These are phyloP conservation scores for Epichloe gansuensis DNA, from an alignment of 2,329 filamentous ascomycete species.

Conservation along the genomic window DNA sequence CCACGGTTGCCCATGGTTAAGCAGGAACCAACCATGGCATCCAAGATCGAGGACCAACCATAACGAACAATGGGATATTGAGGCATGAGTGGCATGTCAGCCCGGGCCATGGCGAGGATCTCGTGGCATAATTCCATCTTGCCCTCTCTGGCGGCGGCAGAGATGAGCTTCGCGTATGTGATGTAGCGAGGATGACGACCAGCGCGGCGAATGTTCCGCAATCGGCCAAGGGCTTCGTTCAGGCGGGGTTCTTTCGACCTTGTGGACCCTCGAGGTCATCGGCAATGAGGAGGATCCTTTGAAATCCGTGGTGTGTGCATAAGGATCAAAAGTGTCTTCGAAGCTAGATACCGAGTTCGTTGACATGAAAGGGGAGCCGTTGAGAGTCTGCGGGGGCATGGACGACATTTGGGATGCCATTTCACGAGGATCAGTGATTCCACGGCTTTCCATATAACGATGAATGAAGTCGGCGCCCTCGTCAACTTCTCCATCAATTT, in stretches of 20 bases:
- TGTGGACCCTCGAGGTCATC: constrained; percentile 76
- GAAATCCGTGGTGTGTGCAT: constrained; percentile 82
- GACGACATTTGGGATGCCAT: constrained; percentile 33
- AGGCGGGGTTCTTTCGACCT: constrained; percentile 61
- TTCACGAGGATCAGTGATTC: constrained; percentile 43
- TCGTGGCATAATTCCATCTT: constrained; percentile 76
- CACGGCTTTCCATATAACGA: constrained; percentile 45
- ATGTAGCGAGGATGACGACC: constrained; percentile 91
- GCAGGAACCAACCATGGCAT: constrained; percentile 91
- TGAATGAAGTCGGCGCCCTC: constrained; percentile 65
- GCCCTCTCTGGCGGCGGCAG: constrained; percentile 73
- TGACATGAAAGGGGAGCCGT: constrained; percentile 38
- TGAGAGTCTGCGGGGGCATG: constrained; percentile 31
- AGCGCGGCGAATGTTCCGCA: constrained; percentile 86
- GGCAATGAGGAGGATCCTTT: constrained; percentile 84
- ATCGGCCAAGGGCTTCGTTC: constrained; percentile 68
- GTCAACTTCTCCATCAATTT: constrained; percentile 69
- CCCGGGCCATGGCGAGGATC: constrained; percentile 77
- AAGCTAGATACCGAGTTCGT: constrained; percentile 47
- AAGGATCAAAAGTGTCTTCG: constrained; percentile 83
- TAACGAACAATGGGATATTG: constrained; percentile 84
- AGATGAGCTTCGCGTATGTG: constrained; percentile 91
- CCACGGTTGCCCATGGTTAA: constrained; percentile 71
- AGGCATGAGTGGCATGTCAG: constrained; percentile 72
- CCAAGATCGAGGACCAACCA: constrained; percentile 91